Percentiles rank a stretch among this genome's conserved stretches.
Conservation (phyloP, 1,139 yeast species). For the Geotrichum australiense region DNA sequence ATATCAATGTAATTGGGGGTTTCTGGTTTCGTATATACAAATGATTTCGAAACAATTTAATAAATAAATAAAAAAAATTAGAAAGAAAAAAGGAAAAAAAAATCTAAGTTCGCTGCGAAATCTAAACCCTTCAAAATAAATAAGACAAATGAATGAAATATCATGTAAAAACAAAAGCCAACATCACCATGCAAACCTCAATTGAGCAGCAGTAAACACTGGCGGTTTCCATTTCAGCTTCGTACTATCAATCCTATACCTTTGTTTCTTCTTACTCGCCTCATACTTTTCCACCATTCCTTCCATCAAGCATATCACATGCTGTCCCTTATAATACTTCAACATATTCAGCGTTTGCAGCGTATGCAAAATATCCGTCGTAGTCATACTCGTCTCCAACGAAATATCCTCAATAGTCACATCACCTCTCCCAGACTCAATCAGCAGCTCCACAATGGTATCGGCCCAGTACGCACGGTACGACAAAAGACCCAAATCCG, state of each 20-base stretch:
- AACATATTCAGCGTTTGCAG: conserved; percentile 84
- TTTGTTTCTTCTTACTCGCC: conserved; percentile 62
- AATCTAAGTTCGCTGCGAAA: too few species aligned
- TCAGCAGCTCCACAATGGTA: conserved; percentile 64
- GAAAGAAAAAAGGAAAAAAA: too few species aligned
- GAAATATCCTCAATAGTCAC: conserved; percentile 92
- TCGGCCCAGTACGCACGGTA: conserved; percentile 98
- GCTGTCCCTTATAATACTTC: conserved; percentile 92
- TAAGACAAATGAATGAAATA: too few species aligned
- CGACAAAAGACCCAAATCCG: conserved; percentile 86
- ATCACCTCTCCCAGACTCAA: conserved; percentile 56
- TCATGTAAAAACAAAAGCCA: too few species aligned
- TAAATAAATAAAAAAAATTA: too few species aligned
- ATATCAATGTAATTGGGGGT: too few species aligned
- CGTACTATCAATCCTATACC: conserved; percentile 67
- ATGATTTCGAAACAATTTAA: too few species aligned
- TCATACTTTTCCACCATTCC: conserved; percentile 74
- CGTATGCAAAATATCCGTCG: conserved; percentile 90
- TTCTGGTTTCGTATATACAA: too few species aligned
- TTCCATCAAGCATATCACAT: conserved; percentile 83
- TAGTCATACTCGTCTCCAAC: conserved; percentile 83
- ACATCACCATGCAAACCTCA: conserved; percentile 86
- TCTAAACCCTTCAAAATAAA: too few species aligned
- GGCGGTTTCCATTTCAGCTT: conserved; percentile 92
- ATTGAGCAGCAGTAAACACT: conserved; percentile 88